Percentiles rank a stretch among this genome's conserved stretches.
phyloP scores from a whole-genome alignment of 2,329 filamentous ascomycete genomes.

The Niveomyces coronatus region DNA sequence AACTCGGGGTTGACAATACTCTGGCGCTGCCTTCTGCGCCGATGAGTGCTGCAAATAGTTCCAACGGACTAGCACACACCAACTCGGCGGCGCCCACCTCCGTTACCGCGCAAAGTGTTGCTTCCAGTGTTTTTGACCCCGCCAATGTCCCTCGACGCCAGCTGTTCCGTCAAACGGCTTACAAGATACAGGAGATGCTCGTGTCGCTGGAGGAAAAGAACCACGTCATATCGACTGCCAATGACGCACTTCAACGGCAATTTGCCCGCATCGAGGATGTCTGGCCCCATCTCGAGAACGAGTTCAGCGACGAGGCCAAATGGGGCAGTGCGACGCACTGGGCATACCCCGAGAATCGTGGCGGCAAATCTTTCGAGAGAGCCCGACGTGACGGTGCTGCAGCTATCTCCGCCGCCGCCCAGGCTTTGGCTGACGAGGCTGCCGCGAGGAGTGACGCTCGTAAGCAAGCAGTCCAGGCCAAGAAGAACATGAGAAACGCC shows the following conservation, averaged over 20 bases:
- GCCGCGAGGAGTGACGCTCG: constrained; percentile 75
- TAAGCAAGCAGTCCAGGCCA: constrained; percentile 70
- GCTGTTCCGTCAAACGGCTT: constrained; percentile 67
- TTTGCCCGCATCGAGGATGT: constrained; percentile 76
- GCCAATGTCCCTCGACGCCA: constrained; percentile 57
- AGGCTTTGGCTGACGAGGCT: constrained; percentile 71
- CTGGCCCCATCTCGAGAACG: constrained; percentile 74
- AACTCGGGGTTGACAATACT: constrained; percentile 34
- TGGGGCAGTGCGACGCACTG: constrained; percentile 87
- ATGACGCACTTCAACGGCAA: constrained; percentile 79
- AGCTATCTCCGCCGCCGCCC: constrained; percentile 65
- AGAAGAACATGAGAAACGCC: constrained; percentile 59
- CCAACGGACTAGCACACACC: constrained; percentile 27
- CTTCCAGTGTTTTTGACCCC: constrained; percentile 38
- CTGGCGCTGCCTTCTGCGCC: constrained; percentile 33
- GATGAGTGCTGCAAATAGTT: constrained; percentile 41
- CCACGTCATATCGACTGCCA: constrained; percentile 87
- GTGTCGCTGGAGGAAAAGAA: constrained; percentile 95
- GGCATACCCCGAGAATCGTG: constrained; percentile 85
- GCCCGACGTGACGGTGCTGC: constrained; percentile 70
- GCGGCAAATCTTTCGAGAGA: constrained; percentile 57
- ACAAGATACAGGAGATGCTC: constrained; percentile 74
- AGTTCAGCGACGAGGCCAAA: constrained; percentile 91
- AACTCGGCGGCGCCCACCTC: constrained; percentile 28
- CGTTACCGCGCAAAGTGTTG: constrained; percentile 32